A percentile compares a stretch with the other conserved stretches of the same genome.
Conservation (phyloP, 148 eudicot species). For the Rhododendron vialii region DNA sequence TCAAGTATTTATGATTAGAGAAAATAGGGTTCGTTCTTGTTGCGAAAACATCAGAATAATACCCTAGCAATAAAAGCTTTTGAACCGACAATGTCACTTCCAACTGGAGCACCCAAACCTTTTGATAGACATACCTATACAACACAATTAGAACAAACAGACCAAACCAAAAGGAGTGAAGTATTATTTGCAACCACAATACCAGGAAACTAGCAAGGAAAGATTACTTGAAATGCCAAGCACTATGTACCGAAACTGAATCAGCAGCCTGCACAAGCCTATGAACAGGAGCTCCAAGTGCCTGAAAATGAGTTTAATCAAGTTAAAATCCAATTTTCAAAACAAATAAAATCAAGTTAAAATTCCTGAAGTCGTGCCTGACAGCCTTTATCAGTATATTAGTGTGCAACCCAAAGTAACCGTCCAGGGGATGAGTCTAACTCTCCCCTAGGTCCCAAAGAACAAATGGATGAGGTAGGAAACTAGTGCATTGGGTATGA, state of each 20-base stretch:
- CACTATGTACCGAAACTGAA: slow-evolving; percentile 70
- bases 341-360: background rate
- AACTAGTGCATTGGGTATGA: background rate
- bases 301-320: slow-evolving; percentile 37
- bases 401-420: background rate
- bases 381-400: background rate
- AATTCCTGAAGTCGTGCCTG: background rate
- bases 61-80: slow-evolving; percentile 71
- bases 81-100: slow-evolving; percentile 88
- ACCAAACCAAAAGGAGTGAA: background rate
- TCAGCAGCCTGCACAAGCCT: slow-evolving; percentile 95
- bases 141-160: background rate
- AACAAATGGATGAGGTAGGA: background rate
- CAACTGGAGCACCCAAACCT: slow-evolving; percentile 96
- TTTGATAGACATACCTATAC: slow-evolving; percentile 84
- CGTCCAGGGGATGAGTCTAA: background rate
- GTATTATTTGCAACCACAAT: background rate
- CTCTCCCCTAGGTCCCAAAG: background rate
- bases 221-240: background rate
- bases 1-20: background rate
- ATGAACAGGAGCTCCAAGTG: slow-evolving; percentile 78
- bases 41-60: slow-evolving; percentile 5
- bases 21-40: background rate
- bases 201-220: background rate
- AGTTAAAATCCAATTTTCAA: background rate